These are phyloP conservation scores for Colletotrichum aenigma DNA, from an alignment of 2,329 filamentous ascomycete species.

Conservation along the genomic window DNA sequence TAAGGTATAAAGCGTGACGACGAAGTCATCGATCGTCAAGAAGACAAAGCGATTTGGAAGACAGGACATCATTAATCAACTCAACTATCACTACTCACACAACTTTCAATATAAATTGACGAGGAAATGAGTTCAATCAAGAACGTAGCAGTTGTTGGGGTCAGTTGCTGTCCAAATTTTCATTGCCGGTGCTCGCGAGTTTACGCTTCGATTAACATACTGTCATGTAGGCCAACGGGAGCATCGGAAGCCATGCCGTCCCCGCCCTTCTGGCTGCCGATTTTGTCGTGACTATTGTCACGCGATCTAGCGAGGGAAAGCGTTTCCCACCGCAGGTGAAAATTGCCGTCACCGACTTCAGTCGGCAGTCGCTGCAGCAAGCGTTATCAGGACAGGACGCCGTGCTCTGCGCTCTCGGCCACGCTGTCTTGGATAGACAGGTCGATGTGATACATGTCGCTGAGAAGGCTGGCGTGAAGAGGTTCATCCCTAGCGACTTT, in stretches of 20 bases:
- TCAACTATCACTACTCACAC: neutral
- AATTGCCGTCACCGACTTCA: neutral
- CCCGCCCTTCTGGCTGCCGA: neutral
- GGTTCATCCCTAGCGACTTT: neutral
- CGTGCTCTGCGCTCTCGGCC: neutral
- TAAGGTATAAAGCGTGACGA: rapidly evolving
- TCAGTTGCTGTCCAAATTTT: rapidly evolving
- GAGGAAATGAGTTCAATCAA: neutral
- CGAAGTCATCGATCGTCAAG: rapidly evolving
- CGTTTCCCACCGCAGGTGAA: neutral
- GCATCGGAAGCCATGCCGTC: neutral
- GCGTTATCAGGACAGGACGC: neutral
- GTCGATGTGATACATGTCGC: neutral
- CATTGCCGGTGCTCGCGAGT: rapidly evolving
- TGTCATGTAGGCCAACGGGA: neutral
- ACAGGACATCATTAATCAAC: rapidly evolving
- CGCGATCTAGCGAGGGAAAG: neutral
- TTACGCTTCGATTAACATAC: rapidly evolving
- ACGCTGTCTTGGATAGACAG: neutral
- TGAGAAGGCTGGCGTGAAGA: neutral
- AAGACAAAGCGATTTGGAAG: rapidly evolving
- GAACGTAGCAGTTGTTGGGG: neutral
- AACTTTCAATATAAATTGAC: rapidly evolving
- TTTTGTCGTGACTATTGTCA: neutral
- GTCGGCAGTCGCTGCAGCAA: neutral